Conservation (phyloP, 2,329 filamentous ascomycete species). For the Penicillium sp. region DNA sequence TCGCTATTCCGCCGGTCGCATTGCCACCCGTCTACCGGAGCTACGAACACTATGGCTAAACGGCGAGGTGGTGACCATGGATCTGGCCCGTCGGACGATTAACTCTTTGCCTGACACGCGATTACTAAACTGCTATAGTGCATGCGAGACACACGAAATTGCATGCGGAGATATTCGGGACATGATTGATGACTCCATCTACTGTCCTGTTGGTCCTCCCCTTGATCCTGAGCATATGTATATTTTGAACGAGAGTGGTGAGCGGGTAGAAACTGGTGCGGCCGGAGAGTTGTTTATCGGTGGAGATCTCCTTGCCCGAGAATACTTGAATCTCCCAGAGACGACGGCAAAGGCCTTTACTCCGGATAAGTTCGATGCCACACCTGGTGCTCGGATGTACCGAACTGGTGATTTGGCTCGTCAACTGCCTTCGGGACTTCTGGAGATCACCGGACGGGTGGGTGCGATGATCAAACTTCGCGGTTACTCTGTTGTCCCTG, state of each 20-base stretch:
- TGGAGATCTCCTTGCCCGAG: slow-evolving; percentile 70
- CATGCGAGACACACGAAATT: slow-evolving; percentile 79
- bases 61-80: slow-evolving; percentile 78
- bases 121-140: slow-evolving; percentile 78
- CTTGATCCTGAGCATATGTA: slow-evolving; percentile 69
- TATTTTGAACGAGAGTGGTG: slow-evolving; percentile 68
- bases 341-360: slow-evolving; percentile 73
- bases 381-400: slow-evolving; percentile 68
- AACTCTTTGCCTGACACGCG: slow-evolving; percentile 68
- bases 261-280: slow-evolving; percentile 62
- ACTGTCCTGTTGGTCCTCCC: slow-evolving; percentile 73
- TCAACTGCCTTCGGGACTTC: slow-evolving; percentile 64
- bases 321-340: slow-evolving; percentile 78
- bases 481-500: slow-evolving; percentile 75
- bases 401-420: slow-evolving; percentile 71
- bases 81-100: slow-evolving; percentile 68
- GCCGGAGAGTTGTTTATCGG: slow-evolving; percentile 75
- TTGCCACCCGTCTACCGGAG: slow-evolving; percentile 64
- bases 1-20: slow-evolving; percentile 58
- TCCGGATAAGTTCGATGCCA: slow-evolving; percentile 62
- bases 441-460: slow-evolving; percentile 75
- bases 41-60: slow-evolving; percentile 76
- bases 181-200: slow-evolving; percentile 64
- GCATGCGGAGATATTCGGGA: slow-evolving; percentile 73
- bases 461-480: slow-evolving; percentile 80